Percentiles rank a stretch among this genome's conserved stretches.
These are phyloP conservation scores for Phaeosphaeria sp. DNA, from an alignment of 2,329 filamentous ascomycete species.

Conservation along the genomic window DNA sequence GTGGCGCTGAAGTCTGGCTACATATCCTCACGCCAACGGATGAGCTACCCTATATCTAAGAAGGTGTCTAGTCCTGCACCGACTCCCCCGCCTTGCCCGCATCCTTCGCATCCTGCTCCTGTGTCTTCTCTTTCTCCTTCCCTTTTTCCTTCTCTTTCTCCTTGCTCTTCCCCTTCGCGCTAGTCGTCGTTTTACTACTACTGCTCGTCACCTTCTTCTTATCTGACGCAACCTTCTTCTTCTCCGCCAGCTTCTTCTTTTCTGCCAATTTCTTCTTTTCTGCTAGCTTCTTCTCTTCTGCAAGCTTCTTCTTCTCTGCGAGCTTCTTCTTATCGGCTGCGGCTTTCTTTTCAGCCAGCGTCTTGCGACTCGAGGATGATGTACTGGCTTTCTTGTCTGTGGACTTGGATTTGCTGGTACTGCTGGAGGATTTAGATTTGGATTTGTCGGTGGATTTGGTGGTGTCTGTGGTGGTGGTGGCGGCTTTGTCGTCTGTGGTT, in stretches of 20 bases:
- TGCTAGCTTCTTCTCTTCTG: conserved; percentile 15
- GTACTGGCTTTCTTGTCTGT: conserved; percentile 2
- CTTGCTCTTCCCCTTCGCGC: conserved; percentile 13
- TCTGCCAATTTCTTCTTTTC: conserved; percentile 9
- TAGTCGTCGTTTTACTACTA: conserved; percentile 2
- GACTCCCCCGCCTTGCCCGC: conserved; percentile 42
- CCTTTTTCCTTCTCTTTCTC: conserved; percentile 13
- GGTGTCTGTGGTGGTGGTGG: background rate
- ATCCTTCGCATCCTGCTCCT: conserved; percentile 34
- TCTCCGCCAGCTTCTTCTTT: conserved; percentile 2
- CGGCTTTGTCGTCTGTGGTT: background rate
- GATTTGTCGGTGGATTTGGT: conserved; percentile 1
- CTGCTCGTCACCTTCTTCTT: conserved; percentile 6
- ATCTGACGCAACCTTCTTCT: conserved; percentile 4
- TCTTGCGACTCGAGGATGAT: background rate
- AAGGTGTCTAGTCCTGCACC: conserved; percentile 42
- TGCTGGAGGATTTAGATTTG: background rate
- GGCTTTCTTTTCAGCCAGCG: conserved; percentile 11
- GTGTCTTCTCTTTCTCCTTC: conserved; percentile 18
- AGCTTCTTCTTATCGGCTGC: conserved; percentile 9
- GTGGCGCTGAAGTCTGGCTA: background rate
- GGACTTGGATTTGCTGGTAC: background rate
- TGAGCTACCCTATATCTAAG: background rate
- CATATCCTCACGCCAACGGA: background rate
- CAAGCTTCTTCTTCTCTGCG: conserved; percentile 13